Conservation (phyloP, 805 yeast species). For the Hagleromyces aurorensis region DNA sequence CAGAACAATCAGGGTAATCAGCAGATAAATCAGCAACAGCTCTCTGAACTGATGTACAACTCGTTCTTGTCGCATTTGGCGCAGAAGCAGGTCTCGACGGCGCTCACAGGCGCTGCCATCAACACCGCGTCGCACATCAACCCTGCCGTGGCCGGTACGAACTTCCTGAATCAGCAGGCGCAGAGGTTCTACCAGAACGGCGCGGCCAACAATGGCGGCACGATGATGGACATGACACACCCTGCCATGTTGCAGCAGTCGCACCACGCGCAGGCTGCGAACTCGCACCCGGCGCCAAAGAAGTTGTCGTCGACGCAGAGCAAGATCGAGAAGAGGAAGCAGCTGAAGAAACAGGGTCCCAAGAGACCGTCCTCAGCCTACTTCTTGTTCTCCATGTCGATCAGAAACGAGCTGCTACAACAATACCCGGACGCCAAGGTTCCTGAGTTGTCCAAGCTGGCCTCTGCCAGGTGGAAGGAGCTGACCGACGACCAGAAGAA, state of each 20-base stretch:
- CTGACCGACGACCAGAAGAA: constrained; percentile 65
- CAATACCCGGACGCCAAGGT: constrained; percentile 32
- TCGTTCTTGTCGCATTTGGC: constrained; percentile 28
- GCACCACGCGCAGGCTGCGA: constrained; percentile 13
- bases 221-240: constrained; percentile 20
- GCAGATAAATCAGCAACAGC: constrained; percentile 22
- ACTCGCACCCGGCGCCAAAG: constrained; percentile 19
- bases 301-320: constrained; percentile 31
- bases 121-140: constrained; percentile 15
- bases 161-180: constrained; percentile 19
- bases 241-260: constrained; percentile 19
- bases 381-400: constrained; percentile 31
- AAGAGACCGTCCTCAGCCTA: constrained; percentile 35
- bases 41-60: constrained; percentile 30
- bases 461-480: constrained; percentile 89
- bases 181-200: constrained; percentile 25
- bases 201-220: constrained; percentile 14
- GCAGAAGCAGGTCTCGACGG: constrained; percentile 23
- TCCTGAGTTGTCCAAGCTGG: constrained; percentile 45
- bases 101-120: constrained; percentile 11
- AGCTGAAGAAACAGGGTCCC: constrained; percentile 31
- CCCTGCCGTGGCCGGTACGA: constrained; percentile 16
- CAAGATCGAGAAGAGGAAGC: constrained; percentile 31
- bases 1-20: constrained; percentile 11
- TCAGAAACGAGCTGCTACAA: constrained; percentile 25